Evolutionary conservation across 169 alveolate species (phyloP), one percentile per base, ranked within the genome.

Genomic region (Eimeria praecox): DNA sequence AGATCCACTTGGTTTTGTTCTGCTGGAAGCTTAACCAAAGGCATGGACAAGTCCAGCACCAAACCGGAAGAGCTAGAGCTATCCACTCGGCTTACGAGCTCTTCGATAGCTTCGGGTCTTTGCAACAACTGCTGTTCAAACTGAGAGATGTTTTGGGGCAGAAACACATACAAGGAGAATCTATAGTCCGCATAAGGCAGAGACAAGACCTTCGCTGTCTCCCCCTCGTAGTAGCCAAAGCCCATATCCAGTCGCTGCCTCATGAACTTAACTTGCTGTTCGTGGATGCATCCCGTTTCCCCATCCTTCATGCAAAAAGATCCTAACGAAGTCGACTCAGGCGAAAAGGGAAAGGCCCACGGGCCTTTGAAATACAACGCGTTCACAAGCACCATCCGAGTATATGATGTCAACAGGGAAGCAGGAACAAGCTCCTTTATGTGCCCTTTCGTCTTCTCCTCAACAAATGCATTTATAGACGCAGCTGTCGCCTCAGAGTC

Each of bases 391-490:
- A 91, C 90, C 59, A 91, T 82, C 35, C 82, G 54, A 12, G 83
- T 91, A 40, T 2, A 24, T 6, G 78, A 69, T 46, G 66, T 22
- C 40, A 91, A 38, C 4, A 18, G 40, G 3, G 62, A 18, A 22
- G 82, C 66, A 71, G 30, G 35, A 0, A 91, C 46, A 52, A 91
- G 64, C 5, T 91, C 52, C 44, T 46, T 91, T 38, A 91, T 91
- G 82, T 91, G 95, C 59, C 64, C 82, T 33, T 54, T 40, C 46
- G 95, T 91, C 64, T 73, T 64, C 24, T 77, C 71, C 30, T 56
- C 69, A 38, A 91, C 95, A 56, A 77, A 91, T 27, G 59, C 92
- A 86, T 92, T 92, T 30, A 92, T 92, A 38, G 83, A 86, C 18
- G 64, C 86, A 54, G 89, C 95, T 8, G 95, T 69, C 14, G 14